Evolutionary conservation across 23 red algal species (phyloP).

Genomic region (Gracilariopsis chorda): DNA sequence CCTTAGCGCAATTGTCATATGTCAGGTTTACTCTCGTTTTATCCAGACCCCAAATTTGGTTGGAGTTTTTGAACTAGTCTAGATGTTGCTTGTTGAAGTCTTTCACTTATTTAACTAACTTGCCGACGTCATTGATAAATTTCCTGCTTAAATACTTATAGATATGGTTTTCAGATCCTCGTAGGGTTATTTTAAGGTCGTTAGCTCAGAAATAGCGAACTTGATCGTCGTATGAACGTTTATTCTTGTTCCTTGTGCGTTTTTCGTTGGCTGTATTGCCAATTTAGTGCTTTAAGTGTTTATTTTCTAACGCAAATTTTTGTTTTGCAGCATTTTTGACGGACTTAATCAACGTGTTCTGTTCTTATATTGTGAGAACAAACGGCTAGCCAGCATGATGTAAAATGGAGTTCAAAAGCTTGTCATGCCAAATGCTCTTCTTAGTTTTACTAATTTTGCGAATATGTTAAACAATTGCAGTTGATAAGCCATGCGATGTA

Average conservation of each 20-base stretch:
- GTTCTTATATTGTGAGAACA: too few relatives aligned
- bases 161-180: background rate
- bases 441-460: too few relatives aligned
- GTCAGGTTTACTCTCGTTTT: slow-evolving; percentile 1
- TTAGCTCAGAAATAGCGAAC: background rate
- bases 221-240: background rate
- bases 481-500: too few relatives aligned
- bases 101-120: background rate
- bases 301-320: background rate
- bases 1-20: background rate
- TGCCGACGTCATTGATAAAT: background rate
- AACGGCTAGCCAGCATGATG: too few relatives aligned
- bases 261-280: background rate
- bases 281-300: background rate
- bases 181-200: background rate
- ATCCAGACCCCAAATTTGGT: slow-evolving; percentile 7
- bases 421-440: too few relatives aligned
- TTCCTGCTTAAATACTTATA: background rate
- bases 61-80: background rate
- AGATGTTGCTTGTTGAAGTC: background rate
- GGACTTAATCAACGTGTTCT: background rate
- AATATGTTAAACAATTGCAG: too few relatives aligned
- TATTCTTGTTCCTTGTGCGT: slow-evolving; percentile 3
- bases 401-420: too few relatives aligned
- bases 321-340: background rate